phyloP scores from a whole-genome alignment of 164 flowering plant species.

The Vitis labrusca region DNA sequence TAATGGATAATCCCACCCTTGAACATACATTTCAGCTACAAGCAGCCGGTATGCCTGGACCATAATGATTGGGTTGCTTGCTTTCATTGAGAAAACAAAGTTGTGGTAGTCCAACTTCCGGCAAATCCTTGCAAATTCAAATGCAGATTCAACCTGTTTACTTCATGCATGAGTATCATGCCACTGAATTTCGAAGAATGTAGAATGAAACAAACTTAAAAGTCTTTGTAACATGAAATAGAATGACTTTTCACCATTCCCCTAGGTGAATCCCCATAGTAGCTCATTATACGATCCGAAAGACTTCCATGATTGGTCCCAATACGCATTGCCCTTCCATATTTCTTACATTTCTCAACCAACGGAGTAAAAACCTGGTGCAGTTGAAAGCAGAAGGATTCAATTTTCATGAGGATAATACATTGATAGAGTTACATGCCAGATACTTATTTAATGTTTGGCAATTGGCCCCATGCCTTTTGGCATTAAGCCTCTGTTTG shows the following conservation, averaged over 20 bases:
- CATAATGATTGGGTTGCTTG: slow-evolving; percentile 98
- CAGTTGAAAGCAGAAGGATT: neutral
- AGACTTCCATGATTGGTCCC: slow-evolving; percentile 99
- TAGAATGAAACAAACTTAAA: neutral
- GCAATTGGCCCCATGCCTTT: too few species aligned
- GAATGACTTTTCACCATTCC: slow-evolving; percentile 70
- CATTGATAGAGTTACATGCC: too few species aligned
- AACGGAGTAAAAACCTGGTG: slow-evolving; percentile 84
- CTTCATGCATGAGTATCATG: neutral
- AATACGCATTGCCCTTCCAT: slow-evolving; percentile 98
- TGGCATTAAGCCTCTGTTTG: too few species aligned
- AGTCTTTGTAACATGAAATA: slow-evolving; percentile 6
- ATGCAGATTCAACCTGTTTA: slow-evolving; percentile 95
- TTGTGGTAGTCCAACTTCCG: slow-evolving; percentile 89
- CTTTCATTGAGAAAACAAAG: slow-evolving; percentile 98
- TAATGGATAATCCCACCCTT: slow-evolving; percentile 96
- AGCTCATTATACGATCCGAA: slow-evolving; percentile 99
- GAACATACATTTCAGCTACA: slow-evolving; percentile 94
- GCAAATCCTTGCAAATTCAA: slow-evolving; percentile 96
- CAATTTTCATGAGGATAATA: too few species aligned
- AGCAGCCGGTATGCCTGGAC: slow-evolving; percentile 95
- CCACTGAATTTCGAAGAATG: neutral
- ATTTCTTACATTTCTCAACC: slow-evolving; percentile 95
- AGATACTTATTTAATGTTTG: too few species aligned
- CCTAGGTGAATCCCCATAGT: slow-evolving; percentile 96